Base-by-base conservation (phyloP, 768 basidiomycete genomes). In the Mycena capillaripes region DNA sequence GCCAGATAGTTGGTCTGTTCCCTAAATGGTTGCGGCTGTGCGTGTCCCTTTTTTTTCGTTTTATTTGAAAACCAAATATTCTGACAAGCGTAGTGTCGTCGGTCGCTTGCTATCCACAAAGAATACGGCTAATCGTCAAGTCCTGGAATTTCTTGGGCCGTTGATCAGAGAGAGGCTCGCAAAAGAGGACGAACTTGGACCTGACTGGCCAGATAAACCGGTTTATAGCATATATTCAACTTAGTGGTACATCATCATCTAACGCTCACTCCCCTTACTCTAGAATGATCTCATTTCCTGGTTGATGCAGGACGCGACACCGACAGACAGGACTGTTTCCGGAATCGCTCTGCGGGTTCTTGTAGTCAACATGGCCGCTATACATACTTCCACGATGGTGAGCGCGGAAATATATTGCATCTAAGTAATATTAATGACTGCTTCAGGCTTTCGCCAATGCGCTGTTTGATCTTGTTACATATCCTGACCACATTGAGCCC, bases 131-230 rank as follows among this genome's bases (percentile, higher is more conserved):
- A 14, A 36, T 0, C 56, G 46, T 0, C 25, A 29, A 6, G 44
- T 9, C 4, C 55, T 67, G 40, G 69, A 73, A 25, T 66, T 75
- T 36, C 59, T 85, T 34, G 74, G 71, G 27, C 81, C 82, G 0
- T 57, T 81, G 17, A 79, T 86, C 19, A 76, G 80, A 21, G 79
- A 83, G 19, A 76, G 84, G 10, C 72, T 68, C 44, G 57, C 46
- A 21, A 73, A 72, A 56, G 66, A 78, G 36, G 67, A 76, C 1
- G 70, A 81, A 42, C 71, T 78, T 7, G 80, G 81, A 2, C 30
- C 72, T 2, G 67, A 80, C 9, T 83, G 81, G 78, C 32, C 69
- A 0, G 80, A 81, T 11, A 82, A 77, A 57, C 81, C 85, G 11
- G 84, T 85, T 42, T 0, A 82, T 59, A 23, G 38, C 4, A 2